Base-by-base conservation (phyloP, 805 yeast species). In the Candida chauliodis region DNA sequence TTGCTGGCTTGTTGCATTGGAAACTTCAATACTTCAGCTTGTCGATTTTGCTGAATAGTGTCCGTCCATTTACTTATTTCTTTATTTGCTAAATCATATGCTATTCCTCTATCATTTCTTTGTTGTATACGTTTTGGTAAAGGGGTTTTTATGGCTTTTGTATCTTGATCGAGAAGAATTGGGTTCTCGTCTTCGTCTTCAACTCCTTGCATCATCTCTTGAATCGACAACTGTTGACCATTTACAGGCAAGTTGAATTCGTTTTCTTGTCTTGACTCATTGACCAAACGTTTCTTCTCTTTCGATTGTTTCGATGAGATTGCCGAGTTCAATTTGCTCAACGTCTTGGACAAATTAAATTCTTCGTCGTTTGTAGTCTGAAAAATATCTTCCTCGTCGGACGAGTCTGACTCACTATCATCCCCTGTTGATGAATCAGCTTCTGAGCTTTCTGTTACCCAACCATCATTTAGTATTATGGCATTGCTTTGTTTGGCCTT, bases 1-100 rank as follows among this genome's bases (percentile, higher is more conserved):
- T 27, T 20, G n/a, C 52, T 64, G 3, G 73, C 69, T 8, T 68
- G 63, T 36, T 76, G 73, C 51, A 83, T 55, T 13, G 96, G 93
- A 58, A 91, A 91, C 38, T 77, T 73, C 36, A 93, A 63, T 41
- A 84, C 89, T 52, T 90, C 97, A 1, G 96, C 93, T 43, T 79
- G 78, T 49, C 95, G 78, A 50, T 86, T 84, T 40, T 76, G 75
- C 44, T 79, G 78, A 17, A 93, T 87, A 1, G 82, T 76, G 36
- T 89, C 96, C 38, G 80, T 76, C 98, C 99, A 93, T 59, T 83
- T 84, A 42, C 78, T 73, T 5, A 91, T 85, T 55, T 93, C 95
- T 30, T 82, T 84, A 49, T 82, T 88, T 31, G 96, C 79, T 23
- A 93, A 75, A 41, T 86, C 95, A 57, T 85, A 90, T 0, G 99